Conservation (phyloP, 805 yeast species). For the Priceomyces castillae region DNA sequence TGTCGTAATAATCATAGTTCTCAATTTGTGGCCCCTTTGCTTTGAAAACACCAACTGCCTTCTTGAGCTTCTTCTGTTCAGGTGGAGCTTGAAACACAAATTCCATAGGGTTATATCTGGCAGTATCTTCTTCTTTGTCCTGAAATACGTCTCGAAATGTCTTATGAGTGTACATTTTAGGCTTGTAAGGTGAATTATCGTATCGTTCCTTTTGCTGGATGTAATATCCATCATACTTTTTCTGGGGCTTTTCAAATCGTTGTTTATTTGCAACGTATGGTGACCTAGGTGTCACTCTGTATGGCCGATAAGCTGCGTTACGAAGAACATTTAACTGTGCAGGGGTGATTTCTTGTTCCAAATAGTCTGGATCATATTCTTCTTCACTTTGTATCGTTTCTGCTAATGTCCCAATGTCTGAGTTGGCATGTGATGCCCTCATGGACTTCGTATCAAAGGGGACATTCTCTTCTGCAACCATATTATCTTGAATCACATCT, state of each 20-base stretch:
- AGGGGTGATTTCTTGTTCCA: conserved; percentile 37
- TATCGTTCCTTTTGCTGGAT: conserved; percentile 35
- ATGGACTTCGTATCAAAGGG: not conserved
- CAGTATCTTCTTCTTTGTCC: conserved; percentile 27
- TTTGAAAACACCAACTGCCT: conserved; percentile 28
- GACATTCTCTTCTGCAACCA: not conserved
- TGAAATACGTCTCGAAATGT: conserved; percentile 38
- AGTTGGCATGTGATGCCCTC: not conserved
- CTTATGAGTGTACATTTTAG: conserved; percentile 37
- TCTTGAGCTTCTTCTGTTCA: conserved; percentile 22
- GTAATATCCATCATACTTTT: conserved; percentile 27
- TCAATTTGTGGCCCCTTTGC: conserved; percentile 30
- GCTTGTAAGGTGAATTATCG: conserved; percentile 33
- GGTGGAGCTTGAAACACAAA: conserved; percentile 33
- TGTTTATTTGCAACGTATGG: not conserved
- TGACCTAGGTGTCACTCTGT: not conserved
- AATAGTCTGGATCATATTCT: conserved; percentile 21
- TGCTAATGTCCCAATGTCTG: not conserved
- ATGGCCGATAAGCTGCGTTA: conserved; percentile 1
- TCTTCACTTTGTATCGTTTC: not conserved
- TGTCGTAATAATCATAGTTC: conserved; percentile 35
- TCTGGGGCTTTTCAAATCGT: not conserved
- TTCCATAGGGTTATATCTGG: conserved; percentile 38
- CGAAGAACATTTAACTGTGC: conserved; percentile 33
- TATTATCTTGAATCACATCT: not conserved